phyloP scores from a whole-genome alignment of 495 filamentous ascomycete genomes.

The Aspergillus incahuasiensis region DNA sequence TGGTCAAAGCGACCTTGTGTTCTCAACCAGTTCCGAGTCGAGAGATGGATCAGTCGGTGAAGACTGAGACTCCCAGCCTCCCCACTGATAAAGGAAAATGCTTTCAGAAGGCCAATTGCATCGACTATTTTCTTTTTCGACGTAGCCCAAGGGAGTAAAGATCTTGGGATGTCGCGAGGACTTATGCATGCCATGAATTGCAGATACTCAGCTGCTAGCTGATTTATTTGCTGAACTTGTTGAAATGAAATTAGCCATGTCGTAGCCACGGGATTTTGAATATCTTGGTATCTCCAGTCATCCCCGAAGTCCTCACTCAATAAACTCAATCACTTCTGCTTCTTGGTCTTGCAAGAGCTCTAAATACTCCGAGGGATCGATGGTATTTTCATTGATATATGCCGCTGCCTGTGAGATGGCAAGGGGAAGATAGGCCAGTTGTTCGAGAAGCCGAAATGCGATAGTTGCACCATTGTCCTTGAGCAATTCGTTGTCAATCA shows the following conservation, averaged over 20 bases:
- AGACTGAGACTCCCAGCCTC: constrained; percentile 11
- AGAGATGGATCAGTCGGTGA: constrained; percentile 22
- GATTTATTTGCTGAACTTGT: constrained; percentile 34
- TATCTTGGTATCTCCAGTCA: constrained; percentile 25
- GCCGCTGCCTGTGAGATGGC: constrained; percentile 3
- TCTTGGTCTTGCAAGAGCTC: constrained; percentile 38
- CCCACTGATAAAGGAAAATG: constrained; percentile 20
- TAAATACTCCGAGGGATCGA: constrained; percentile 36
- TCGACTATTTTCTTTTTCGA: constrained; percentile 10
- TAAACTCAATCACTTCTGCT: constrained; percentile 32
- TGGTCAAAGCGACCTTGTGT: background rate
- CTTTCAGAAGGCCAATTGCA: constrained; percentile 21
- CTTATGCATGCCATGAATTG: constrained; percentile 1
- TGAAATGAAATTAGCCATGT: constrained; percentile 54
- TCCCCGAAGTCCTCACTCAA: constrained; percentile 51
- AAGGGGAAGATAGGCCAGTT: constrained; percentile 1
- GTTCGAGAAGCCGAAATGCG: constrained; percentile 21
- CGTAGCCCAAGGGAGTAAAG: constrained; percentile 5
- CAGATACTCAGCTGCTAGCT: constrained; percentile 33
- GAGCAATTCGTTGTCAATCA: background rate
- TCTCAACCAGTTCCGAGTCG: constrained; percentile 19
- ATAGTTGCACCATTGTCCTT: constrained; percentile 14
- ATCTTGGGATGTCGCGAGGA: background rate
- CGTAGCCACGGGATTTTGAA: constrained; percentile 48
- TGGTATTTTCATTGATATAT: constrained; percentile 1